Evolutionary conservation across 495 filamentous ascomycete genomes (phyloP).

Genomic region (Aspergillus ellipticus): DNA sequence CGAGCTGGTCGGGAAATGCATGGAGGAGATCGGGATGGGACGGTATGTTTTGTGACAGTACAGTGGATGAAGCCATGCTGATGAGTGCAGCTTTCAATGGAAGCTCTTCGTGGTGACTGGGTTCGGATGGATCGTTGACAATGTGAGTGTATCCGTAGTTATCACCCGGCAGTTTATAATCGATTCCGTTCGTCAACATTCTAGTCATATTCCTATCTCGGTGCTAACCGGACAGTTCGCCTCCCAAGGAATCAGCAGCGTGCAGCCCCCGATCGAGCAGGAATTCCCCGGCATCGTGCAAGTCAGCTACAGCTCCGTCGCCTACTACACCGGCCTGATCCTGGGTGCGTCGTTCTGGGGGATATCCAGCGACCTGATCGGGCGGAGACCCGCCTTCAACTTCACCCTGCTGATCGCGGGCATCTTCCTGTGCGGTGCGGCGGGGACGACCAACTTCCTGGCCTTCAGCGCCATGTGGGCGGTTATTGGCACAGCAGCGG

Average conservation of each 20-base stretch:
- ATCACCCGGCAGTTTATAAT: too few relatives aligned
- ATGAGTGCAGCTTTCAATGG: slow-evolving; percentile 29
- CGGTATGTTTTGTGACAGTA: slow-evolving; percentile 12
- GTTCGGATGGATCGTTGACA: slow-evolving; percentile 36
- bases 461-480: slow-evolving; percentile 34
- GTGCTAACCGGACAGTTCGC: slow-evolving; percentile 22
- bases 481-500: slow-evolving; percentile 30
- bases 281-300: slow-evolving; percentile 27
- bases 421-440: slow-evolving; percentile 27
- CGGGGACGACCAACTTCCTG: slow-evolving; percentile 28
- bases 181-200: too few relatives aligned
- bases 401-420: slow-evolving; percentile 26
- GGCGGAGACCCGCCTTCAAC: slow-evolving; percentile 31
- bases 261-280: slow-evolving; percentile 28
- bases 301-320: slow-evolving; percentile 35
- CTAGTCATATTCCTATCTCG: too few relatives aligned
- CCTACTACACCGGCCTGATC: slow-evolving; percentile 34
- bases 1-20: slow-evolving; percentile 27
- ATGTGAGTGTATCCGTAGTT: too few relatives aligned
- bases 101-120: slow-evolving; percentile 31
- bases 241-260: slow-evolving; percentile 29
- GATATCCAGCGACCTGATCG: slow-evolving; percentile 29
- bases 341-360: slow-evolving; percentile 35
- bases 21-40: slow-evolving; percentile 36
- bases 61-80: not conserved